Evolutionary conservation across 169 alveolate genomes (phyloP), one percentile per base, ranked within the genome.

Genomic region (Plasmodium blacklocki): DNA sequence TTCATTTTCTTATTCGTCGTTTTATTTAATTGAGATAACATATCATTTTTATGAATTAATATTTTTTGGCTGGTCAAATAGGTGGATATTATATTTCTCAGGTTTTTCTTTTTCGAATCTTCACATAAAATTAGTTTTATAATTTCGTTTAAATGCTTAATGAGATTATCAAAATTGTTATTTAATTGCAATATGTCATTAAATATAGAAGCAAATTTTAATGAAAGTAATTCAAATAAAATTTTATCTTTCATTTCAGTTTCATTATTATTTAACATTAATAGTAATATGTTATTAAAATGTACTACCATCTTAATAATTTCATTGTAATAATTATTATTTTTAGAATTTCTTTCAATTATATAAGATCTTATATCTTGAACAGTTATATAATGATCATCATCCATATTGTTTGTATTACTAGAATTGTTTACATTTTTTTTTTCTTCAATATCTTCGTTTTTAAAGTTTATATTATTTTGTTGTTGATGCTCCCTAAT

Each of bases 231-330:
- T 18, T 83, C 85, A 67, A 83, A 83, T 15, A 83, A 49, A 43
- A 68, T 23, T 68, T 83, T 83, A 39, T 83, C 91, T 56, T 68
- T 52, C 29, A 43, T 62, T 54, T 83, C 73, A 4, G 26, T 58
- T 39, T 14, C 29, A 21, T 70, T 83, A 47, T 70, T 70, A 43
- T 59, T 70, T 47, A 43, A 15, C 91, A 68, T 67, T 83, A 83
- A 72, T 45, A 83, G 43, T n/a, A 83, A 23, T 18, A 83, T 83
- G 19, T 83, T 83, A 26, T 83, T 83, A 54, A 83, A 68, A 83
- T 83, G 91, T 14, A 83, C 73, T 8, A 83, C 49, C 91, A 83
- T 83, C 62, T 70, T 83, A 14, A 83, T 12, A 39, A 83, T 83
- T 68, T 83, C 91, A 26, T 83, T 83, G 62, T 39, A 83, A 32